Evolutionary conservation across 1,284 basidiomycete genomes (phyloP), one percentile per base, ranked within the genome.

Genomic region (Moniliella sp.): DNA sequence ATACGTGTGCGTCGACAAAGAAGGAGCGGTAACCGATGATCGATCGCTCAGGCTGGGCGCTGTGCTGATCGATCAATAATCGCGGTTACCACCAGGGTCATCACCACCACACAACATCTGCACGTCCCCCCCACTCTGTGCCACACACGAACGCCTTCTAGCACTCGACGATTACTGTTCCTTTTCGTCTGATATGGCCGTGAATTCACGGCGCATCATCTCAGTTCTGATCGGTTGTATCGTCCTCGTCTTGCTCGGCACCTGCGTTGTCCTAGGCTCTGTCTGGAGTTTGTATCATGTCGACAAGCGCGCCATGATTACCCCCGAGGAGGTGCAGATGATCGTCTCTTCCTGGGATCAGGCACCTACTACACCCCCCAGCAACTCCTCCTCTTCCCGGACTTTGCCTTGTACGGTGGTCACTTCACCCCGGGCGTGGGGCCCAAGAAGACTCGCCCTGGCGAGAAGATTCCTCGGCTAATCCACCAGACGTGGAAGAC

Each of bases 401-500:
- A 30, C n/a, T n/a, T n/a, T n/a, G 5, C 16, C 13, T 16, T 18
- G 17, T 30, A 30, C 28, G 21, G 21, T 14, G 4, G 4, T 4
- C 28, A 30, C 28, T 18, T 18, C 18, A 30, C 18, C 16, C 5
- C 28, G 8, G 15, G 18, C 15, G 13, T 8, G 13, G 12, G 17
- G 9, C 21, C 17, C 17, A 17, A 30, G 17, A 15, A 18, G 15
- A 8, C 15, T 11, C 18, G 18, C 5, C 48, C 54, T 9, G 31
- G 28, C 4, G 54, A 55, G 31, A 46, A 48, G 34, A 76, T 94
- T 26, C 88, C 88, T 1, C 72, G 82, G 32, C 81, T 97, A 48
- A 74, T 97, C 34, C 88, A 97, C 64, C 88, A 94, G 69, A 97
- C 91, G 14, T 97, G 88, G 88, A 93, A 91, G 67, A 75, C 76